phyloP scores from a whole-genome alignment of 1,284 basidiomycete genomes.

The Rhodotorula sp. region DNA sequence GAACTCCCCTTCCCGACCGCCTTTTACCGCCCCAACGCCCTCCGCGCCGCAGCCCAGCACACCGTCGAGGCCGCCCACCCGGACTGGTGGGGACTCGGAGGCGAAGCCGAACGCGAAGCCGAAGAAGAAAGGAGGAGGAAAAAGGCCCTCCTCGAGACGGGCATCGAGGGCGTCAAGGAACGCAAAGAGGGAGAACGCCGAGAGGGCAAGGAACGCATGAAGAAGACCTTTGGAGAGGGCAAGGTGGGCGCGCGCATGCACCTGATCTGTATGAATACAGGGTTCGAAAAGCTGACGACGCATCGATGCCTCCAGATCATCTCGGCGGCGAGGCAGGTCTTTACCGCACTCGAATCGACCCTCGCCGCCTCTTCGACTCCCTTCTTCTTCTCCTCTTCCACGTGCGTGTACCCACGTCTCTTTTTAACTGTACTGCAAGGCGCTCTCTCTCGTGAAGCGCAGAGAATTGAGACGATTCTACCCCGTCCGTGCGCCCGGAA shows the following conservation, averaged over 20 bases:
- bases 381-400: constrained; percentile 33
- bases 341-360: constrained; percentile 33
- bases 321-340: constrained; percentile 22
- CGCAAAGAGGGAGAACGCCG: constrained; percentile 25
- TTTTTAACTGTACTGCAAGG: background rate
- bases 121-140: constrained; percentile 27
- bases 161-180: constrained; percentile 33
- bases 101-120: constrained; percentile 32
- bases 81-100: constrained; percentile 38
- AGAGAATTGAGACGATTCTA: background rate
- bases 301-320: no score
- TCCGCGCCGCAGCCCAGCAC: constrained; percentile 24
- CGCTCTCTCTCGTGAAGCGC: background rate
- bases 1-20: constrained; percentile 27
- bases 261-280: no score
- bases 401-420: constrained; percentile 3
- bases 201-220: constrained; percentile 36
- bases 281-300: no score
- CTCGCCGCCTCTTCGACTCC: constrained; percentile 30
- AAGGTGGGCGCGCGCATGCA: constrained; percentile 9
- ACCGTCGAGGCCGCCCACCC: constrained; percentile 32
- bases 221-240: constrained; percentile 35
- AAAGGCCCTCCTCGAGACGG: constrained; percentile 31
- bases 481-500: no score
- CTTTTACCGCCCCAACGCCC: constrained; percentile 31